A percentile compares a stretch with the other conserved stretches of the same genome.
Conservation (phyloP, 148 eudicot genomes). For the Nepenthes gracilis region DNA sequence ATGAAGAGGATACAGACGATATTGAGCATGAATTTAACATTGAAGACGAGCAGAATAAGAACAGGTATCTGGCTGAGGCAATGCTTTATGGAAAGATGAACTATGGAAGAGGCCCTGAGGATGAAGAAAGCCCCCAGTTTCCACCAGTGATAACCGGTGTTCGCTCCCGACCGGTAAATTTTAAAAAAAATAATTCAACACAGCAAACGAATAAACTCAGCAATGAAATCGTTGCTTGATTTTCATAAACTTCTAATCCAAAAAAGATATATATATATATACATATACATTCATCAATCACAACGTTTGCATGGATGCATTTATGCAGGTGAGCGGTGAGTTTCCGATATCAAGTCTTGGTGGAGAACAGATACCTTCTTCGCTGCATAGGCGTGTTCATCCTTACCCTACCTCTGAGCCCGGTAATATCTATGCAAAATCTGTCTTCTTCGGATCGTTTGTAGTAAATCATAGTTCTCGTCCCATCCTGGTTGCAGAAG, state of each 20-base stretch:
- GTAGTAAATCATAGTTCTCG: neutral
- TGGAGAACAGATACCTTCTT: slow-evolving; percentile 44
- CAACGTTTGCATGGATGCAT: neutral
- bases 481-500: neutral
- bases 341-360: slow-evolving; percentile 47
- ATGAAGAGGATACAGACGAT: slow-evolving; percentile 93
- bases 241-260: no score
- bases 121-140: slow-evolving; percentile 58
- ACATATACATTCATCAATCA: no score
- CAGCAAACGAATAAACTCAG: neutral
- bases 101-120: slow-evolving; percentile 88
- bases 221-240: no score
- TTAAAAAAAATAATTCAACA: no score
- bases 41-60: slow-evolving; percentile 54
- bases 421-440: slow-evolving; percentile 19
- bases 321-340: slow-evolving; percentile 80
- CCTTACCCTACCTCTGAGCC: slow-evolving; percentile 64
- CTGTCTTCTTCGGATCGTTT: no score
- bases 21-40: slow-evolving; percentile 87
- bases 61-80: slow-evolving; percentile 75
- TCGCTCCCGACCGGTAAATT: slow-evolving; percentile 61
- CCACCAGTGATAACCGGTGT: slow-evolving; percentile 71
- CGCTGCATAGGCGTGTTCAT: slow-evolving; percentile 67
- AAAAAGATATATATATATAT: no score
- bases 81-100: slow-evolving; percentile 98